phyloP scores from a whole-genome alignment of 2,329 filamentous ascomycete genomes.

The Macrophomina phaseolina region DNA sequence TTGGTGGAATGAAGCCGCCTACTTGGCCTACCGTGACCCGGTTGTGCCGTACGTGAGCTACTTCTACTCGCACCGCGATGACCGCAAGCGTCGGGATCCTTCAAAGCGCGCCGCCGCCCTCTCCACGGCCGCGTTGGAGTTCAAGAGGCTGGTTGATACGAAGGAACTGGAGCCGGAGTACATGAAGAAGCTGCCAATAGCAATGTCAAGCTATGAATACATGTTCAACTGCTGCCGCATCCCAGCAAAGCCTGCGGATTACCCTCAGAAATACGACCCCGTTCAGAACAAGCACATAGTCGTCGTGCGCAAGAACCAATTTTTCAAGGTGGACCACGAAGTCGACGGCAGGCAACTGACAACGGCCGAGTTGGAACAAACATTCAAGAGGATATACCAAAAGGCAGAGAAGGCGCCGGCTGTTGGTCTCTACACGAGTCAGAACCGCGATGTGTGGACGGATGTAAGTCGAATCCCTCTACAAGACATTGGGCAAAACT shows the following conservation, averaged over 20 bases:
- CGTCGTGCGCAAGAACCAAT: slow-evolving; percentile 92
- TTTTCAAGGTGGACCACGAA: slow-evolving; percentile 90
- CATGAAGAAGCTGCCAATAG: slow-evolving; percentile 96
- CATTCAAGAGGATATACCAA: slow-evolving; percentile 85
- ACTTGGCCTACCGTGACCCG: slow-evolving; percentile 91
- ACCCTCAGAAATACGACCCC: slow-evolving; percentile 78
- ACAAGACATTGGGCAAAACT: background rate
- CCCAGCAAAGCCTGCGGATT: slow-evolving; percentile 79
- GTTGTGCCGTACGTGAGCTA: slow-evolving; percentile 98
- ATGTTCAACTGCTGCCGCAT: slow-evolving; percentile 98
- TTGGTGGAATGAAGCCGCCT: slow-evolving; percentile 97
- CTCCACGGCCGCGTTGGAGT: slow-evolving; percentile 82
- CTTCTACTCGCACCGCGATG: slow-evolving; percentile 98
- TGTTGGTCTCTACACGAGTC: slow-evolving; percentile 83
- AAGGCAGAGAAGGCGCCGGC: slow-evolving; percentile 73
- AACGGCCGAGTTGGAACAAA: slow-evolving; percentile 84
- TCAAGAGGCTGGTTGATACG: slow-evolving; percentile 88
- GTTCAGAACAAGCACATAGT: slow-evolving; percentile 85
- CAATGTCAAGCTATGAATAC: slow-evolving; percentile 98
- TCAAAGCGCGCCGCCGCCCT: slow-evolving; percentile 93
- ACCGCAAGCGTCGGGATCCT: slow-evolving; percentile 83
- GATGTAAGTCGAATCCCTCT: slow-evolving; percentile 57
- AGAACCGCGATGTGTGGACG: slow-evolving; percentile 93
- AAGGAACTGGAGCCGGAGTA: slow-evolving; percentile 92
- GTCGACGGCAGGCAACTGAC: slow-evolving; percentile 84